Base-by-base conservation (phyloP, 2,329 filamentous ascomycete genomes). In the Calonectria pauciramosa region DNA sequence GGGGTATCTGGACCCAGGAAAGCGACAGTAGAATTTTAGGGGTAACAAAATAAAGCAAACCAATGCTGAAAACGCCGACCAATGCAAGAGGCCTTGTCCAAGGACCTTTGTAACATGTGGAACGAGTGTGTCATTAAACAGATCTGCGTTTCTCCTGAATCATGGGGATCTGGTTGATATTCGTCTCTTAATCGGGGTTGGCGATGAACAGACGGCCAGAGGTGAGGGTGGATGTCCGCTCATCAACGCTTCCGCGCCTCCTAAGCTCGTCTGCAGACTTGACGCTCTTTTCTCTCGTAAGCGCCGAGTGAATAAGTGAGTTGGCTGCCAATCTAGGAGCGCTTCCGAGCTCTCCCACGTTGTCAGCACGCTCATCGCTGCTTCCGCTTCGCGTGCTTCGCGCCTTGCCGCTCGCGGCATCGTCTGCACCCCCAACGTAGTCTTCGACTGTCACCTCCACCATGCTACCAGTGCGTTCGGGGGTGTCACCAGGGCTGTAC, bases 191-290 rank as follows among this genome's bases (percentile, higher is more conserved):
- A 84, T 97, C 95, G 23, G 95, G 95, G 85, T 97, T 97, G 80
- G 95, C 95, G 82, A 97, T 96, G 84, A 94, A 97, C 73, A 97
- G 89, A 76, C 95, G 91, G 64, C 92, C 92, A 34, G 91, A 90
- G 26, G 91, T 92, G 83, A 97, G 93, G 1, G 94, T 96, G 85
- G 92, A 93, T 7, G 94, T 94, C 81, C 94, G 89, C 85, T 97
- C 95, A 82, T 97, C 95, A 64, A 97, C 94, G 82, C 95, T 97
- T 71, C 95, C 95, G 81, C 94, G 90, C 79, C 95, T 89, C 80
- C 90, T 90, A 70, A 97, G 87, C 76, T 96, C 95, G 30, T 95
- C 94, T 4, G 91, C 89, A 68, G 89, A 92, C 86, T 92, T 93
- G 70, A 90, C 87, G 81, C 91, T 93, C 88, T 93, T 93, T 82